Conservation (phyloP, 2,329 filamentous ascomycete species). For the Colletotrichum tropicicola region DNA sequence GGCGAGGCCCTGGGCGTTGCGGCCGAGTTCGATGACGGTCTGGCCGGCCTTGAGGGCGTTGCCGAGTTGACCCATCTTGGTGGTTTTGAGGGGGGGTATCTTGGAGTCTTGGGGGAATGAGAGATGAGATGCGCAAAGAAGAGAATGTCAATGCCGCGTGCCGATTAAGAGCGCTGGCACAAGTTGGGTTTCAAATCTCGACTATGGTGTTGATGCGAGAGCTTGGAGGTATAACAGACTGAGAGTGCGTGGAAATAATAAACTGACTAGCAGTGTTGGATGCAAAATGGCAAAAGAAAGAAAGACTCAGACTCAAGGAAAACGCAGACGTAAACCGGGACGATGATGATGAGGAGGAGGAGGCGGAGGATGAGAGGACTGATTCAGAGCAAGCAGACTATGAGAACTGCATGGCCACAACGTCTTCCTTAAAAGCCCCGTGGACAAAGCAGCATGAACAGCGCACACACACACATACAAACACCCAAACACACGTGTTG, state of each 20-base stretch:
- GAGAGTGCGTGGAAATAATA: background rate
- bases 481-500: too few species aligned
- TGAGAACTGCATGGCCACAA: background rate
- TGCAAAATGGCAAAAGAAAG: background rate
- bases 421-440: constrained; percentile 7
- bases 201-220: background rate
- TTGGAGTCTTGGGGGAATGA: background rate
- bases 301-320: constrained; percentile 1
- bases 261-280: background rate
- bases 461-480: too few species aligned
- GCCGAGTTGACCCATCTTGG: constrained; percentile 40
- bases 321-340: background rate
- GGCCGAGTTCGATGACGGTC: constrained; percentile 42
- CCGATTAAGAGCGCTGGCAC: accelerated
- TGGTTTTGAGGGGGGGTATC: background rate
- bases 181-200: background rate
- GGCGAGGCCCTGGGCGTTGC: constrained; percentile 38
- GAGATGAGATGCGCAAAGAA: background rate
- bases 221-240: background rate
- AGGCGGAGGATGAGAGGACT: too few species aligned
- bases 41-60: constrained; percentile 43
- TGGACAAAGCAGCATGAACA: constrained; percentile 3
- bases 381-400: background rate
- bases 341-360: background rate
- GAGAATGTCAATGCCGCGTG: background rate